Evolutionary conservation across 176 grass and related monocot genomes (phyloP), one percentile per base, ranked within the genome.

Genomic region (Luzula sylvatica): DNA sequence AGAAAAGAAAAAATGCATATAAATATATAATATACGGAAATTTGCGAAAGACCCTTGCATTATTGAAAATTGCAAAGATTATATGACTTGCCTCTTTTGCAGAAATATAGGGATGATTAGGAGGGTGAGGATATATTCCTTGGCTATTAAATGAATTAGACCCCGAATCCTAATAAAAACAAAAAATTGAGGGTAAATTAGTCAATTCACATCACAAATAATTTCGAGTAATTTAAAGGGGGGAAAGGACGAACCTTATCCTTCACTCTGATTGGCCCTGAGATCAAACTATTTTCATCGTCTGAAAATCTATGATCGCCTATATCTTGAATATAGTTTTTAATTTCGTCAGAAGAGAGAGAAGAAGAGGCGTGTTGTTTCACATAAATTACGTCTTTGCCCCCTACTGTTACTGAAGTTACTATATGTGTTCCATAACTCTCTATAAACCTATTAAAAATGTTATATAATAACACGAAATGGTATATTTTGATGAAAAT

Each of bases 341-440:
- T 70, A 49, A 87, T 77, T 77, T 81, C 82, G 14, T 50, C 46
- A 0, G 40, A 13, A n/a, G 68, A 73, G 58, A 87, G 56, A 20
- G 67, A 51, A 59, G 82, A 87, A 28, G 61, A 55, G 15, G 18
- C 48, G 58, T 87, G 72, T 74, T 87, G 72, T 59, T 77, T 87
- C 50, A 87, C 41, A 39, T 77, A 87, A 72, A 77, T 76, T 41
- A 69, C 62, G 26, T 87, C 77, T 59, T 87, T 81, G 12, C 82
- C 82, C 23, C 82, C 82, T 54, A 87, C 48, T 23, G 68, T 73
- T 72, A 87, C 68, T 8, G 77, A 81, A 2, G 46, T 77, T 46
- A 87, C 58, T 42, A 87, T 52, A 73, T 87, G 82, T 14, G 82
- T 87, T 13, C 82, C 82, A 44, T 81, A 81, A 52, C 68, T 87